Base-by-base conservation (phyloP, 108 stramenopile genomes). In the Cyclotella sp. region DNA sequence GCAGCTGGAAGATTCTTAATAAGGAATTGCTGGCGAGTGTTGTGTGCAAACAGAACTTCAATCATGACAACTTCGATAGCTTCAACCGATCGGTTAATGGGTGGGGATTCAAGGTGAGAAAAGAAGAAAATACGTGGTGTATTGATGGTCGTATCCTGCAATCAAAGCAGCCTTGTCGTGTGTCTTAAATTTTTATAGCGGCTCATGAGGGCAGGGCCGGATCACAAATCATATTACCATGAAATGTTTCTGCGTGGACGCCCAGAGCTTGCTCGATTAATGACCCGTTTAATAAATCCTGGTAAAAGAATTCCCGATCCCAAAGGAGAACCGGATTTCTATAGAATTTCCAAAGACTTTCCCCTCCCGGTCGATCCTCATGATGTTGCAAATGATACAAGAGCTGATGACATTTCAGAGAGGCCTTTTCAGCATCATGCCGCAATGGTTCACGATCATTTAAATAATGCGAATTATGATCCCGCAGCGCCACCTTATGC, bases 21-120 rank as follows among this genome's bases (percentile, higher is more conserved):
- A 77, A 77, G 39, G 60, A 77, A 41, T 30, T 70, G 40, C 54
- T 77, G 69, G 62, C 67, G 5, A 70, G n/a, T 28, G 61, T 63
- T 42, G 49, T 77, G 11, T 63, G 60, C 46, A 44, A 66, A 0
- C 30, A 61, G 28, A 34, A 79, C 41, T 79, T 79, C 41, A 26
- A 63, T 12, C 72, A 72, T 29, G 26, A 39, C 21, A 79, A 67
- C 39, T 79, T 73, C 54, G 71, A 66, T 14, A 67, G 65, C 30
- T 73, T 79, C 54, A 79, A 58, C 21, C 57, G 78, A 60, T 59
- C 54, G 39, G 72, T 79, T 24, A 79, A 79, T 53, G 78, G 78
- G 24, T 79, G 78, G 78, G 78, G 78, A 19, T 79, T 79, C 34
- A 72, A 79, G 78, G 76, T 77, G 63, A n/a, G 41, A 55, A 9